A percentile compares a stretch with the other conserved stretches of the same genome.
Evolutionary conservation across 805 yeast genomes (phyloP).

Genomic region (Candida boleticola): DNA sequence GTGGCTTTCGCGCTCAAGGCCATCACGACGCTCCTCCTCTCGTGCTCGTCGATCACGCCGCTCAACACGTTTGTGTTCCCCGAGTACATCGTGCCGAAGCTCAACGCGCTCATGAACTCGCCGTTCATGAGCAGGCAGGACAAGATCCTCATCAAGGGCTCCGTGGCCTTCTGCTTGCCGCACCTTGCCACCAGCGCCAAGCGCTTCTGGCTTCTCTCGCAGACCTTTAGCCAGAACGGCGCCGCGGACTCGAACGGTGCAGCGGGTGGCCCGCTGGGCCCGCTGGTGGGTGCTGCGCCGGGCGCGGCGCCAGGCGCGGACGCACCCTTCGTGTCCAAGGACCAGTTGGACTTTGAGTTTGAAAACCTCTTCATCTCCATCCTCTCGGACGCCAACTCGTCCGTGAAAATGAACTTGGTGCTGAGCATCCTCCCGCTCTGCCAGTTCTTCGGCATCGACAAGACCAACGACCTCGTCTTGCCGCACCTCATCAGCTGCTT

Average conservation of each 20-base stretch:
- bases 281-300: conserved; percentile 16
- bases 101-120: conserved; percentile 35
- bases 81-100: conserved; percentile 77
- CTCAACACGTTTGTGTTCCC: conserved; percentile 75
- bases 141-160: conserved; percentile 44
- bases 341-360: conserved; percentile 49
- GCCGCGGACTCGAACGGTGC: conserved; percentile 24
- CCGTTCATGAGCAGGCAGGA: conserved; percentile 19
- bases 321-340: conserved; percentile 30
- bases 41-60: conserved; percentile 66
- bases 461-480: conserved; percentile 81
- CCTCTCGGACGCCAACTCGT: conserved; percentile 65
- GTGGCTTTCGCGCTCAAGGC: conserved; percentile 69
- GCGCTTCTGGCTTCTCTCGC: conserved; percentile 61
- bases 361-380: conserved; percentile 64
- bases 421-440: conserved; percentile 75
- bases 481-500: conserved; percentile 90
- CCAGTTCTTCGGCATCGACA: conserved; percentile 79
- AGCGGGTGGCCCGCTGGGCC: not conserved
- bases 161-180: conserved; percentile 74
- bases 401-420: conserved; percentile 69
- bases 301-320: conserved; percentile 14
- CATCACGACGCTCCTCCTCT: conserved; percentile 62
- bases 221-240: conserved; percentile 37
- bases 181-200: conserved; percentile 63